These are phyloP conservation scores for Colletotrichum spinosum DNA, from an alignment of 2,329 filamentous ascomycete genomes.

Conservation along the genomic window DNA sequence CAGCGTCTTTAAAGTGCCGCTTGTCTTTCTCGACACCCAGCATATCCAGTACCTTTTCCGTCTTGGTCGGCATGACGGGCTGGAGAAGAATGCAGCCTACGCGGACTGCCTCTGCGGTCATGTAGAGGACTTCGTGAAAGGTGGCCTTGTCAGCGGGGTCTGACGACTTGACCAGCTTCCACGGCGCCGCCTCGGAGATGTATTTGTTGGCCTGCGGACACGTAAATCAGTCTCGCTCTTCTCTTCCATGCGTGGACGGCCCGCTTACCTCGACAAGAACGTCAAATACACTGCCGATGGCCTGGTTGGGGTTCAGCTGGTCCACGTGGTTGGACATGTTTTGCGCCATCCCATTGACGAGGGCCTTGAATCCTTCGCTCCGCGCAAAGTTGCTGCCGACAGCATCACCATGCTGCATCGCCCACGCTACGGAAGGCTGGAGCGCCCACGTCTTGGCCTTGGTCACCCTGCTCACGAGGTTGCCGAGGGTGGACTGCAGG, in stretches of 20 bases:
- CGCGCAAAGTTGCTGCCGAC: not conserved
- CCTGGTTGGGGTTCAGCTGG: constrained; percentile 70
- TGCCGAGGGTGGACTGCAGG: constrained; percentile 83
- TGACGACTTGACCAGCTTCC: constrained; percentile 64
- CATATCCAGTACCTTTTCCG: constrained; percentile 77
- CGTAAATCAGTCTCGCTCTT: constrained; percentile 32
- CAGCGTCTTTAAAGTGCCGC: constrained; percentile 73
- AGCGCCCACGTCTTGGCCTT: constrained; percentile 78
- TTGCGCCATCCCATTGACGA: constrained; percentile 38
- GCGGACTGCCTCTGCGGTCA: constrained; percentile 80
- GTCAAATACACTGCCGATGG: constrained; percentile 73
- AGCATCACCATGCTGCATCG: not conserved
- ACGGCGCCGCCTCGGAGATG: constrained; percentile 74
- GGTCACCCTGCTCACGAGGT: constrained; percentile 79
- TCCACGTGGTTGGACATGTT: constrained; percentile 68
- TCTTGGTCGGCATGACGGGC: constrained; percentile 89
- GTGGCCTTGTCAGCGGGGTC: constrained; percentile 49
- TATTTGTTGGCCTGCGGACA: constrained; percentile 52
- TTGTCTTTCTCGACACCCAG: constrained; percentile 75
- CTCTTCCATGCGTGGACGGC: not conserved
- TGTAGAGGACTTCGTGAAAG: constrained; percentile 73
- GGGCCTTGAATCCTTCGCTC: constrained; percentile 42
- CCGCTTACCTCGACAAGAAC: constrained; percentile 67
- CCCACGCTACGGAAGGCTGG: constrained; percentile 61
- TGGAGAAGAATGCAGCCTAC: constrained; percentile 87